Base-by-base conservation (phyloP, 2,329 filamentous ascomycete genomes). In the Fusarium robinianum region DNA sequence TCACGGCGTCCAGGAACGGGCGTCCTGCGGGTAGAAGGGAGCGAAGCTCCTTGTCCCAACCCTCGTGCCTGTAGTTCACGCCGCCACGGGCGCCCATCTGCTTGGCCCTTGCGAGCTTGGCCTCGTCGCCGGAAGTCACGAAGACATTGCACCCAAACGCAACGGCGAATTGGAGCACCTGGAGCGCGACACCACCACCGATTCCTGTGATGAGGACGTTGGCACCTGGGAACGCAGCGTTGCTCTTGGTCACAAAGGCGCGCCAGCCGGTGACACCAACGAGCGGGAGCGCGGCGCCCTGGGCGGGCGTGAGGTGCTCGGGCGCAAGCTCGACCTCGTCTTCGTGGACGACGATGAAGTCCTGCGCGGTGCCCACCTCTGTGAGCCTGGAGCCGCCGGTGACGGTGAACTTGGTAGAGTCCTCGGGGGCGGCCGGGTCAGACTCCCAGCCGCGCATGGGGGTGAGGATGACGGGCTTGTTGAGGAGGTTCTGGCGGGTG, bases 141-240 rank as follows among this genome's bases (percentile, higher is more conserved):
- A 78, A 95, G n/a, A 92, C 86, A 65, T 84, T 82, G 59, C 85
- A 81, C 24, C 90, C 88, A 54, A 82, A 71, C 8, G 81, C 89
- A 9, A 85, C 82, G 8, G 82, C 90, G 69, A 95, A 95, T 66
- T 89, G 78, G 57, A 96, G 72, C 5, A 80, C 86, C 73, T 88
- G 85, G 41, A 96, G 72, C 22, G 92, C 92, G 1, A 96, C 92
- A 29, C 92, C 92, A 23, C 92, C 92, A 1, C 92, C 92, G 67
- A 97, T 95, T 0, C 92, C 92, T 5, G 92, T 96, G 27, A 97
- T 72, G 21, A 97, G 73, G 4, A 97, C 76, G 63, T 95, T 95
- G 49, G 80, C 72, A 3, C 88, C 88, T 1, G 71, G 68, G 44
- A 73, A 71, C 6, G 79, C 79, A 54, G 84, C 82, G 5, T 77